Evolutionary conservation across 2,329 filamentous ascomycete genomes (phyloP).

Genomic region (Colletotrichum gigasporum): DNA sequence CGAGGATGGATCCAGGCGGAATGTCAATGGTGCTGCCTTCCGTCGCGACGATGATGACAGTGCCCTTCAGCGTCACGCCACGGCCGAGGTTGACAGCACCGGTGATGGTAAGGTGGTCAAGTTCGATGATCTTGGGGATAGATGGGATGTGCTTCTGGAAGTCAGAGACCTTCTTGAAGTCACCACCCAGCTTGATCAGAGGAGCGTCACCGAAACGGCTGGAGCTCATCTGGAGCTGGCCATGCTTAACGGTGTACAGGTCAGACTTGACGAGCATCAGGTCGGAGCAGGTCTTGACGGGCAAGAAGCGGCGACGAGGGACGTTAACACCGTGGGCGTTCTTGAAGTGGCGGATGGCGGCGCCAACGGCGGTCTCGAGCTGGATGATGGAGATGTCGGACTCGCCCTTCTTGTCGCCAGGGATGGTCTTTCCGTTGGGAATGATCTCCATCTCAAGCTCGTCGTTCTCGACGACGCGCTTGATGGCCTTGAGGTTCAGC

Average conservation of each 20-base stretch:
- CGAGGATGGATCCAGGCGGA: constrained; percentile 93
- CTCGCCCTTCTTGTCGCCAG: constrained; percentile 99
- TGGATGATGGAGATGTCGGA: constrained; percentile 97
- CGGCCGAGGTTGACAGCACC: constrained; percentile 96
- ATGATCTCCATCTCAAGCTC: constrained; percentile 99
- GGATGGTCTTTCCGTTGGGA: constrained; percentile 98
- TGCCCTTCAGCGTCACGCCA: constrained; percentile 95
- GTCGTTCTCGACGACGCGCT: constrained; percentile 98
- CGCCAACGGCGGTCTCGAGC: constrained; percentile 98
- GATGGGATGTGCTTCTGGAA: constrained; percentile 89
- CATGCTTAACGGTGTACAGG: constrained; percentile 98
- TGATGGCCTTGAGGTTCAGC: constrained; percentile 97
- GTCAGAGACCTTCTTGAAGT: constrained; percentile 99
- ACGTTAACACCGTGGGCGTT: constrained; percentile 99
- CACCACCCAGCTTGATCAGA: constrained; percentile 96
- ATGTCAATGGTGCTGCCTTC: constrained; percentile 98
- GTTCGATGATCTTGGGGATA: constrained; percentile 90
- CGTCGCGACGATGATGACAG: constrained; percentile 98
- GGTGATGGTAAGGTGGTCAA: constrained; percentile 96
- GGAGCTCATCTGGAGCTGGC: constrained; percentile 95
- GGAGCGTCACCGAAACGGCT: constrained; percentile 96
- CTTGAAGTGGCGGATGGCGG: constrained; percentile 97
- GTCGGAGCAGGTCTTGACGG: constrained; percentile 99
- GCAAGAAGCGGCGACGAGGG: constrained; percentile 95
- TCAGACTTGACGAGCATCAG: constrained; percentile 99